Evolutionary conservation across 1,139 yeast species (phyloP).

Genomic region (Kodamaea derodonti): DNA sequence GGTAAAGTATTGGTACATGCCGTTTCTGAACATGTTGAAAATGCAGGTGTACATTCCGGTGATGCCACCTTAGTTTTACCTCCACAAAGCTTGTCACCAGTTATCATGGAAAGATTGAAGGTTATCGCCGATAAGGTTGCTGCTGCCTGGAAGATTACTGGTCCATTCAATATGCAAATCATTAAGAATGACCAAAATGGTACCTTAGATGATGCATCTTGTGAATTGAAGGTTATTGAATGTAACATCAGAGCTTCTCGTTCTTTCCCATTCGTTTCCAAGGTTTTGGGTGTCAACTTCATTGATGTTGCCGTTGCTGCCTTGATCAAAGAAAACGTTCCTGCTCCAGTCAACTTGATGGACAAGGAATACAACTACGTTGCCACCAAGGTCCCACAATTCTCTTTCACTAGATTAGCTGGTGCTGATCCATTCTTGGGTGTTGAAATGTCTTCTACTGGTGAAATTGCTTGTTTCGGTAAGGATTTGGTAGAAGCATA

Average conservation of each 20-base stretch:
- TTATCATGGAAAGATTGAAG: conserved; percentile 59
- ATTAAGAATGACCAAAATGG: conserved; percentile 61
- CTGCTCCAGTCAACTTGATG: conserved; percentile 70
- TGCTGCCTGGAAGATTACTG: conserved; percentile 89
- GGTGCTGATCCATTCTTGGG: conserved; percentile 99
- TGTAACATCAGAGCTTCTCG: conserved; percentile 98
- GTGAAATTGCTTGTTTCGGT: conserved; percentile 97
- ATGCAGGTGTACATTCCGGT: conserved; percentile 98
- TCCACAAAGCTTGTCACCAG: conserved; percentile 69
- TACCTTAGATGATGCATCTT: conserved; percentile 44
- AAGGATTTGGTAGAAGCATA: conserved; percentile 81
- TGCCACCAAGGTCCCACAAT: conserved; percentile 97
- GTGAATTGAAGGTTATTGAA: conserved; percentile 86
- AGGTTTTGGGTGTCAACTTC: conserved; percentile 89
- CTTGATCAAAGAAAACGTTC: conserved; percentile 67
- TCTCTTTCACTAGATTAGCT: conserved; percentile 94
- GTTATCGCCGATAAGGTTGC: conserved; percentile 92
- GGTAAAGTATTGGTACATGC: conserved; percentile 93
- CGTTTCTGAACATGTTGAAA: conserved; percentile 95
- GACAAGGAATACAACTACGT: conserved; percentile 61
- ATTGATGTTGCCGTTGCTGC: conserved; percentile 93
- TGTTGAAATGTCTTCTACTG: conserved; percentile 98
- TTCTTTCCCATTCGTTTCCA: conserved; percentile 97
- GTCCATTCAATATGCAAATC: conserved; percentile 98
- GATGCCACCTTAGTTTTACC: conserved; percentile 95